Percentiles rank a stretch among this genome's conserved stretches.
phyloP scores from a whole-genome alignment of 805 yeast species.

The Teunomyces aglyptinius region DNA sequence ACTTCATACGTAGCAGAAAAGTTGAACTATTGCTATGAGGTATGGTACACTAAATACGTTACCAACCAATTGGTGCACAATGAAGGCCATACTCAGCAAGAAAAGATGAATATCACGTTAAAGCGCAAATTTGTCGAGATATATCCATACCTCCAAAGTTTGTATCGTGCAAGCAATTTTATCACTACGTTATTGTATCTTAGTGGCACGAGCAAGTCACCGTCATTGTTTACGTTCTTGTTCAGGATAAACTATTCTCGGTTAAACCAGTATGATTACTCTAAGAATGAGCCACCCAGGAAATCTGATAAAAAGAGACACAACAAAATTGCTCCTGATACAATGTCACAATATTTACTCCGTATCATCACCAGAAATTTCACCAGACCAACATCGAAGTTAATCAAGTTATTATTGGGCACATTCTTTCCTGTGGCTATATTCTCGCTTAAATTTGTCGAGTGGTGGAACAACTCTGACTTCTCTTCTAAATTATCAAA shows the following conservation, averaged over 20 bases:
- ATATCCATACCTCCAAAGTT: constrained; percentile 60
- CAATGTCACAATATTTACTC: constrained; percentile 34
- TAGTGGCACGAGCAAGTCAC: constrained; percentile 63
- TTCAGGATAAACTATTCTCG: constrained; percentile 67
- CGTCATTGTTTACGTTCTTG: constrained; percentile 58
- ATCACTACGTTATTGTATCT: constrained; percentile 61
- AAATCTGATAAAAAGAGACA: constrained; percentile 11
- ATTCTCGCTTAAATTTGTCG: constrained; percentile 77
- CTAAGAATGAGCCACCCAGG: constrained; percentile 30
- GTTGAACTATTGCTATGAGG: constrained; percentile 60
- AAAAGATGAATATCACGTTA: constrained; percentile 25
- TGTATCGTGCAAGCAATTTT: constrained; percentile 49
- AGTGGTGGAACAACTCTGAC: constrained; percentile 89
- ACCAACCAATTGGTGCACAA: constrained; percentile 41
- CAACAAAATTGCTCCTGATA: constrained; percentile 41
- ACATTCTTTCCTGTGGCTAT: constrained; percentile 77
- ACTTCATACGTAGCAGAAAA: constrained; percentile 70
- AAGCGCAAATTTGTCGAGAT: constrained; percentile 48
- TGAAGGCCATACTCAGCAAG: constrained; percentile 19
- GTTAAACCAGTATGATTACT: constrained; percentile 50
- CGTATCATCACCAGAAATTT: constrained; percentile 19
- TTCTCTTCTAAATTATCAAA: constrained; percentile 59
- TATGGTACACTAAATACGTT: constrained; percentile 56
- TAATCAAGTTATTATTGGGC: constrained; percentile 36
- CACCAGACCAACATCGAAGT: constrained; percentile 29